Evolutionary conservation across 2,329 filamentous ascomycete genomes (phyloP).

Genomic region (Thelonectria discophora): DNA sequence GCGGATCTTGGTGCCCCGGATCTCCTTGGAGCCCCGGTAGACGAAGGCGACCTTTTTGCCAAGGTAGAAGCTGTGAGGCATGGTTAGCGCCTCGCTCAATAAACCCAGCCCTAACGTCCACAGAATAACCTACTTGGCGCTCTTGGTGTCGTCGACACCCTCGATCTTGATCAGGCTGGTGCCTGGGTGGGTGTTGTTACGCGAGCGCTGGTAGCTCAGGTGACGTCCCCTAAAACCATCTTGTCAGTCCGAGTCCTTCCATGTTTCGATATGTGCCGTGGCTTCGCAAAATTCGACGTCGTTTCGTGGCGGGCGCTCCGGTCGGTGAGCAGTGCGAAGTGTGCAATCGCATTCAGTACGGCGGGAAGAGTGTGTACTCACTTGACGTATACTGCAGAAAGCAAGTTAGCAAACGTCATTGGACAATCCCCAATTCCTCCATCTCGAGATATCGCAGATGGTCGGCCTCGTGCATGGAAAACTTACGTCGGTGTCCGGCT

Average conservation of each 20-base stretch:
- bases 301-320: constrained; percentile 32
- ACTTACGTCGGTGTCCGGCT: constrained; percentile 89
- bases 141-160: constrained; percentile 90
- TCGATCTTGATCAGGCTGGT: constrained; percentile 98
- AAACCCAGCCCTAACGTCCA: constrained; percentile 1
- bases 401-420: constrained; percentile 50
- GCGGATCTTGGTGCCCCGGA: constrained; percentile 97
- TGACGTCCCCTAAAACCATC: constrained; percentile 81
- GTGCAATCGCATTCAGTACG: constrained; percentile 26
- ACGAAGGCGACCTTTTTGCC: constrained; percentile 99
- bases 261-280: constrained; percentile 36
- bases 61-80: constrained; percentile 79
- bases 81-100: constrained; percentile 38
- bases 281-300: constrained; percentile 39
- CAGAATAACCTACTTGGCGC: constrained; percentile 75
- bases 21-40: constrained; percentile 94
- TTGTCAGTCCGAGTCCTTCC: constrained; percentile 44
- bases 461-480: constrained; percentile 30
- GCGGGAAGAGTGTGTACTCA: constrained; percentile 61
- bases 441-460: constrained; percentile 27
- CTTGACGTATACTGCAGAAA: constrained; percentile 81
- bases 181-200: constrained; percentile 89
- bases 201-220: constrained; percentile 96
- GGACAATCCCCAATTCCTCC: constrained; percentile 31
- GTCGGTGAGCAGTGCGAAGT: constrained; percentile 21